These are phyloP conservation scores for Leishmania martiniquensis DNA, from an alignment of 208 protist genomes.

Conservation along the genomic window DNA sequence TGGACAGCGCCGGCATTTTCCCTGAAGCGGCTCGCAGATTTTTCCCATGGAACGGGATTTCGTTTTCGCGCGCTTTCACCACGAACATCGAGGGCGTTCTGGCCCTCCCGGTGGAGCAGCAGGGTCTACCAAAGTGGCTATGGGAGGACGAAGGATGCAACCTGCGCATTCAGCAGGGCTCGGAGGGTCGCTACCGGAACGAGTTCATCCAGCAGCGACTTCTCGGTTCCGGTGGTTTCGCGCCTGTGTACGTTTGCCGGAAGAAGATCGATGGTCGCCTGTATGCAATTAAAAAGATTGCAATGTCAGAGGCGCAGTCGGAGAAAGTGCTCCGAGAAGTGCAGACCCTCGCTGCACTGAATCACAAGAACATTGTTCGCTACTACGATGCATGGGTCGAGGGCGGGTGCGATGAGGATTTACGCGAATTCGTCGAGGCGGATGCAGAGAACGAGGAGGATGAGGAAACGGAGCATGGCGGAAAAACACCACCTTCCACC, in stretches of 20 bases:
- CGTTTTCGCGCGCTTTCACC: slow-evolving; percentile 53
- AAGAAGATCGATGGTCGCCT: slow-evolving; percentile 83
- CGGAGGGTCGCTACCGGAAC: slow-evolving; percentile 66
- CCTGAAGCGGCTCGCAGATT: slow-evolving; percentile 47
- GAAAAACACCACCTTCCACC: background rate
- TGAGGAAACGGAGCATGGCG: slow-evolving; percentile 18
- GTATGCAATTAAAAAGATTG: slow-evolving; percentile 90
- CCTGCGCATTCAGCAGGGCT: slow-evolving; percentile 50
- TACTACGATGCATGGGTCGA: slow-evolving; percentile 93
- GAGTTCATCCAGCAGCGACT: slow-evolving; percentile 85
- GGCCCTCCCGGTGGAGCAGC: slow-evolving; percentile 28
- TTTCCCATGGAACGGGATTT: slow-evolving; percentile 63
- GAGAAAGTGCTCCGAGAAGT: slow-evolving; percentile 77
- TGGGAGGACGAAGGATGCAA: slow-evolving; percentile 67
- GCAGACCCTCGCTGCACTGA: slow-evolving; percentile 75
- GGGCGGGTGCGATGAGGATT: slow-evolving; percentile 78
- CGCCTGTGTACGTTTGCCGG: slow-evolving; percentile 84
- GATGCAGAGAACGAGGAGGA: slow-evolving; percentile 40
- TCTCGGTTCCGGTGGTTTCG: slow-evolving; percentile 81
- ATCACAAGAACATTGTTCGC: slow-evolving; percentile 86
- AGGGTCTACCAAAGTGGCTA: slow-evolving; percentile 70
- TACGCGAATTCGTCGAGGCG: slow-evolving; percentile 58
- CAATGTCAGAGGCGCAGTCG: slow-evolving; percentile 61
- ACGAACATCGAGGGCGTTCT: slow-evolving; percentile 35
- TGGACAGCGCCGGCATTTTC: slow-evolving; percentile 53